Evolutionary conservation across 371 early-diverging fungal genomes (phyloP).

Genomic region (Fennellomyces sp.): DNA sequence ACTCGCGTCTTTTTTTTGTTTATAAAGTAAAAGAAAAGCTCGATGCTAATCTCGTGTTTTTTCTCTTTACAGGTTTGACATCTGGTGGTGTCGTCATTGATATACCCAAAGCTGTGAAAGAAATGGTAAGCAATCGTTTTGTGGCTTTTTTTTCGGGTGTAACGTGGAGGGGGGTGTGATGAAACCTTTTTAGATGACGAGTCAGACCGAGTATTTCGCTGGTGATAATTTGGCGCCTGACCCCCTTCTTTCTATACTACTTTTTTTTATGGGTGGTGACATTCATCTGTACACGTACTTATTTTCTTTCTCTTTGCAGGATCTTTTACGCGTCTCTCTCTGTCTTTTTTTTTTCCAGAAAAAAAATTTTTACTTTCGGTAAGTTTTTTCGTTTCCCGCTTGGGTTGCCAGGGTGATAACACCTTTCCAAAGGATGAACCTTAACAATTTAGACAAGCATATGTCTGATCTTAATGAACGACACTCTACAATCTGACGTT

Average conservation of each 20-base stretch:
- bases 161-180: conserved; percentile 32
- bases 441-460: conserved; percentile 63
- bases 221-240: conserved; percentile 48
- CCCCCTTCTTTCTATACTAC: conserved; percentile 30
- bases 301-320: not conserved
- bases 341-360: not conserved
- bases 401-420: not conserved
- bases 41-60: not conserved
- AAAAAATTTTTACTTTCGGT: conserved; percentile 4
- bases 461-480: conserved; percentile 53
- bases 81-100: no score
- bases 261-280: not conserved
- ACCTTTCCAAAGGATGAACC: conserved; percentile 39
- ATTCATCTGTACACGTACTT: no score
- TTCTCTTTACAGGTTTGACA: no score
- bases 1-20: not conserved
- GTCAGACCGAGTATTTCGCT: conserved; percentile 73
- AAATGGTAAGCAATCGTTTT: not conserved
- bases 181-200: conserved; percentile 69
- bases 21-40: not conserved
- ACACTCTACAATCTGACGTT: not conserved
- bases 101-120: not conserved
- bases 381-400: not conserved
- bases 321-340: not conserved
- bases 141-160: not conserved